These are phyloP conservation scores for Nissolia schottii DNA, from an alignment of 306 rosid species.

Conservation along the genomic window DNA sequence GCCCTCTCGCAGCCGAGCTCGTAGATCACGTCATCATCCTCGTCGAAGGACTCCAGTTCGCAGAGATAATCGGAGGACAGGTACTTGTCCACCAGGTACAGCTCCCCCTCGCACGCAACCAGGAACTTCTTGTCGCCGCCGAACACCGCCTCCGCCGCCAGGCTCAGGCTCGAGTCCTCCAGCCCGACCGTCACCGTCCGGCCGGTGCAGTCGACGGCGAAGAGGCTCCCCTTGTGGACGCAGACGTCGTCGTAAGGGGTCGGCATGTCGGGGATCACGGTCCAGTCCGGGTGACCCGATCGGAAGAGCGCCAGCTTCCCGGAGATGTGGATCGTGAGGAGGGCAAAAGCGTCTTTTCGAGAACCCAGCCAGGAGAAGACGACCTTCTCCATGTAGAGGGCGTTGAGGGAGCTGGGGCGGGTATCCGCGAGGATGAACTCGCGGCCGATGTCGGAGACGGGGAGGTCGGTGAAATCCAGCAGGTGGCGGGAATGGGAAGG, in stretches of 20 bases:
- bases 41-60: not conserved
- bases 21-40: not conserved
- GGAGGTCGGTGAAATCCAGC: slow-evolving; percentile 32
- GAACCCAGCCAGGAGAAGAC: slow-evolving; percentile 37
- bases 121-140: slow-evolving; percentile 88
- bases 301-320: slow-evolving; percentile 62
- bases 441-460: slow-evolving; percentile 39
- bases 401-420: slow-evolving; percentile 21
- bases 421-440: slow-evolving; percentile 45
- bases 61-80: slow-evolving; percentile 6
- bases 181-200: slow-evolving; percentile 46
- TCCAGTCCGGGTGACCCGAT: slow-evolving; percentile 57
- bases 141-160: slow-evolving; percentile 62
- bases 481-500: slow-evolving; percentile 34
- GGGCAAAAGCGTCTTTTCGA: slow-evolving; percentile 23
- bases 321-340: slow-evolving; percentile 77
- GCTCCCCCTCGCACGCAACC: slow-evolving; percentile 54
- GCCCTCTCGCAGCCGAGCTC: slow-evolving; percentile 45
- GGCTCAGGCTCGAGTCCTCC: slow-evolving; percentile 23
- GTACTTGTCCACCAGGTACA: slow-evolving; percentile 66
- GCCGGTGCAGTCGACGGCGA: slow-evolving; percentile 68
- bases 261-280: slow-evolving; percentile 50
- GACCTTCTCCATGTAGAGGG: slow-evolving; percentile 68
- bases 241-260: slow-evolving; percentile 71
- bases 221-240: slow-evolving; percentile 36